Conservation (phyloP, 768 basidiomycete species). For the Termitomyces sp. region DNA sequence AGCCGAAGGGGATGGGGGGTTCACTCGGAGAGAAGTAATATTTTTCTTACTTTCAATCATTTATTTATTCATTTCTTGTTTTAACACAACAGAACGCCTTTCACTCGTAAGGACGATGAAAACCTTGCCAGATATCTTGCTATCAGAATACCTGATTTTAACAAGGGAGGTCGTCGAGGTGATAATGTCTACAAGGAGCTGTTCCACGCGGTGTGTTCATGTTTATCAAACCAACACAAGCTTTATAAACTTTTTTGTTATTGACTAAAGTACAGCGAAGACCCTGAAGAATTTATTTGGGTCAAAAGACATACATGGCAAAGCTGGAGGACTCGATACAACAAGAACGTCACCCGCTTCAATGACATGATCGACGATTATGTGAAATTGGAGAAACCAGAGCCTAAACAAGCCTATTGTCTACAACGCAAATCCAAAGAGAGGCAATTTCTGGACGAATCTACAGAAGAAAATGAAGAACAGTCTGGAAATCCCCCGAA, state of each 20-base stretch:
- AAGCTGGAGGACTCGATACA: conserved; percentile 46
- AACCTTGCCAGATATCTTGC: conserved; percentile 32
- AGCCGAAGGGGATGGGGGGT: conserved; percentile 16
- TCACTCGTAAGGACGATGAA: conserved; percentile 32
- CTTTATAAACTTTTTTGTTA: not conserved
- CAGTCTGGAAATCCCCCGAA: not conserved
- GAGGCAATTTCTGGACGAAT: not conserved
- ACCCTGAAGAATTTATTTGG: conserved; percentile 29
- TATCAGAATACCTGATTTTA: conserved; percentile 24
- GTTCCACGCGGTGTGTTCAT: conserved; percentile 20
- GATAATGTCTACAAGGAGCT: conserved; percentile 27
- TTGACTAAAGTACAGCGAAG: conserved; percentile 12
- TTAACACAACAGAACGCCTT: conserved; percentile 17
- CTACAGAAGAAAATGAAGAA: not conserved
- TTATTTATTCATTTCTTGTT: not conserved
- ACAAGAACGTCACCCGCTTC: conserved; percentile 27
- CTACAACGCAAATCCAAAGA: conserved; percentile 14
- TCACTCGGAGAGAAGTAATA: not conserved
- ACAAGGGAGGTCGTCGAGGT: conserved; percentile 34
- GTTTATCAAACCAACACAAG: not conserved
- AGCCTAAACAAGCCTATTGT: conserved; percentile 19
- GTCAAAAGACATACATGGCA: conserved; percentile 33
- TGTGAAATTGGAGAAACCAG: conserved; percentile 19
- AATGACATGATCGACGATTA: conserved; percentile 27
- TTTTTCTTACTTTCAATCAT: not conserved